Evolutionary conservation across 805 yeast genomes (phyloP).

Genomic region (Lachancea nothofagi): DNA sequence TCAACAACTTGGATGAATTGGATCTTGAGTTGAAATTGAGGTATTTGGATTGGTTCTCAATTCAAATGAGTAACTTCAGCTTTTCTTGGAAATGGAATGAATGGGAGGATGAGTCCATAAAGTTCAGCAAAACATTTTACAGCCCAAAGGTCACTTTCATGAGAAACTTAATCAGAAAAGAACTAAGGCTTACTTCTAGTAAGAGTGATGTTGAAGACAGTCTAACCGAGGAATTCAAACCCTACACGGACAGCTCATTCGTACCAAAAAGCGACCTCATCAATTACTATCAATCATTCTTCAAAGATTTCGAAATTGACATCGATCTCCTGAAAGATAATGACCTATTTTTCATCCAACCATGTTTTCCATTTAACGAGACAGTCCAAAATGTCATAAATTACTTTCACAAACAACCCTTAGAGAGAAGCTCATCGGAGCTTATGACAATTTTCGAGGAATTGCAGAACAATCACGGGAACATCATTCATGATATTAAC

Average conservation of each 20-base stretch:
- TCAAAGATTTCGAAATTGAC: constrained; percentile 24
- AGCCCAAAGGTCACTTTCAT: constrained; percentile 75
- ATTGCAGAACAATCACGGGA: constrained; percentile 27
- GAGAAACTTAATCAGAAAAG: constrained; percentile 74
- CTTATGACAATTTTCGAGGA: constrained; percentile 28
- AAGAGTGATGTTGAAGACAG: constrained; percentile 60
- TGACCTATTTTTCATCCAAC: constrained; percentile 37
- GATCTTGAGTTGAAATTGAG: constrained; percentile 73
- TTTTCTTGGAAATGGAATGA: constrained; percentile 98
- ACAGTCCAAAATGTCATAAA: constrained; percentile 37
- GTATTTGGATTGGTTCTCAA: constrained; percentile 84
- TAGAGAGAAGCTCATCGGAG: constrained; percentile 29
- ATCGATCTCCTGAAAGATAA: constrained; percentile 31
- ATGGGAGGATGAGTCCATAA: constrained; percentile 65
- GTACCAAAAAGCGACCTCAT: constrained; percentile 33
- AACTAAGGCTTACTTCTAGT: constrained; percentile 73
- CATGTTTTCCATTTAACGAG: constrained; percentile 34
- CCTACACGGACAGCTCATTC: constrained; percentile 42
- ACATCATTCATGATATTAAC: constrained; percentile 34
- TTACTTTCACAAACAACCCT: constrained; percentile 33
- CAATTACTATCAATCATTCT: constrained; percentile 35
- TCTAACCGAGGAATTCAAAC: constrained; percentile 53
- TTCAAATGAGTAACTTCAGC: constrained; percentile 88
- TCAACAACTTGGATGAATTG: constrained; percentile 54
- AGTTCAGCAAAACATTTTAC: constrained; percentile 40